A percentile compares a stretch with the other conserved stretches of the same genome.
Evolutionary conservation across 306 rosid genomes (phyloP).

Genomic region (Quercus glauca): DNA sequence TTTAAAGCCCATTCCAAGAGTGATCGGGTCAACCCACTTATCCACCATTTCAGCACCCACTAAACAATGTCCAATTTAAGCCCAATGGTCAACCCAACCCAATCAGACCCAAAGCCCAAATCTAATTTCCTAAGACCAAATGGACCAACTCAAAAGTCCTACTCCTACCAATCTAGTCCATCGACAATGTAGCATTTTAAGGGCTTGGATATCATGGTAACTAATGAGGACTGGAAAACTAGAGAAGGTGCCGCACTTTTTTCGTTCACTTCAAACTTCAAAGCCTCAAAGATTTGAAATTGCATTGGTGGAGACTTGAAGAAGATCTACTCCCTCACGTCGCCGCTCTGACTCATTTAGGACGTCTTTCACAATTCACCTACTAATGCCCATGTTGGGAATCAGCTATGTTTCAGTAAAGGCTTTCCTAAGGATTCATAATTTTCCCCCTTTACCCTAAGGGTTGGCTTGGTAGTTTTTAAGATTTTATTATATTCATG

Average conservation of each 20-base stretch:
- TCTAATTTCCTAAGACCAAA: too few relatives aligned
- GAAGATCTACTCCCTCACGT: slow-evolving; percentile 3
- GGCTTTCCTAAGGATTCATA: background rate
- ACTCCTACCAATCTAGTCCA: too few relatives aligned
- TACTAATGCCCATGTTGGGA: background rate
- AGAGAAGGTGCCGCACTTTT: background rate
- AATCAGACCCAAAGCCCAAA: too few relatives aligned
- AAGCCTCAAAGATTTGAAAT: background rate
- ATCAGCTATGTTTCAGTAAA: background rate
- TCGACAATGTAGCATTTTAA: too few relatives aligned
- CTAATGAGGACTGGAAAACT: background rate
- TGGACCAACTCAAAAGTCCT: too few relatives aligned
- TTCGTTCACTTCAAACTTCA: background rate
- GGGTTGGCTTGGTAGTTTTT: fast-evolving
- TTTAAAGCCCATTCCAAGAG: too few relatives aligned
- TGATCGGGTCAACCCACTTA: too few relatives aligned
- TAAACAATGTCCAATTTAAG: too few relatives aligned
- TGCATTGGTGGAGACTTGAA: background rate
- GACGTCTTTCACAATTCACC: background rate
- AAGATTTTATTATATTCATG: too few relatives aligned
- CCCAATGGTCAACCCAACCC: too few relatives aligned
- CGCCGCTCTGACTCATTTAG: background rate
- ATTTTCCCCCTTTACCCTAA: fast-evolving
- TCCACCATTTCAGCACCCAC: too few relatives aligned
- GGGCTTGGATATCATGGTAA: background rate